Evolutionary conservation across 352 stramenopile species (phyloP).

Genomic region (Globisporangium echinulatum): DNA sequence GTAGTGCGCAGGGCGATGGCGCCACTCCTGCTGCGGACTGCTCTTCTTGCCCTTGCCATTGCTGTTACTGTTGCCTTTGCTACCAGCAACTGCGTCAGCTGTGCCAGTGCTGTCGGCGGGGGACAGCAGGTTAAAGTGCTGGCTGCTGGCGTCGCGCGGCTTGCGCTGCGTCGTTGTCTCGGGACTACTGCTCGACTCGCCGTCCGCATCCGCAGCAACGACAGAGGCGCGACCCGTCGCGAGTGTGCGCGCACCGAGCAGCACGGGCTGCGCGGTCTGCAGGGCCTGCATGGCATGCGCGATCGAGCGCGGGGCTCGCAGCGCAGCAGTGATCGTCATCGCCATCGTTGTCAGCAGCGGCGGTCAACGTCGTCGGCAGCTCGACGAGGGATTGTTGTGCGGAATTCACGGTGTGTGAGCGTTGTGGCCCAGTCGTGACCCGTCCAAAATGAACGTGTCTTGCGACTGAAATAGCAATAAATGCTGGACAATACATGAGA

Average conservation of each 20-base stretch:
- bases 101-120: neutral
- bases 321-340: neutral
- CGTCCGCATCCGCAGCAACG: neutral
- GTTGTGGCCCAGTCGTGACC: too few relatives aligned
- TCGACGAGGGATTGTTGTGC: neutral
- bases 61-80: slow-evolving; percentile 17
- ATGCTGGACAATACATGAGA: too few relatives aligned
- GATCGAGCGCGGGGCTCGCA: neutral
- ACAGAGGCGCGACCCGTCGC: neutral
- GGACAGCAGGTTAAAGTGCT: slow-evolving; percentile 18
- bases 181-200: neutral
- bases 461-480: too few relatives aligned
- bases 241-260: neutral
- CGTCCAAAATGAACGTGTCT: too few relatives aligned
- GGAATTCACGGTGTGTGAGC: too few relatives aligned
- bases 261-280: neutral
- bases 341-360: neutral
- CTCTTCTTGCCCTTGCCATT: slow-evolving; percentile 8
- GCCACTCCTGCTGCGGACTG: slow-evolving; percentile 12
- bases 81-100: neutral
- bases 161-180: neutral
- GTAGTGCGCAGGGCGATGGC: slow-evolving; percentile 20
- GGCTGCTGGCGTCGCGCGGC: slow-evolving; percentile 8
- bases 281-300: neutral
- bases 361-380: too few relatives aligned